Evolutionary conservation across 805 yeast species (phyloP).

Genomic region (Candida schatavii): DNA sequence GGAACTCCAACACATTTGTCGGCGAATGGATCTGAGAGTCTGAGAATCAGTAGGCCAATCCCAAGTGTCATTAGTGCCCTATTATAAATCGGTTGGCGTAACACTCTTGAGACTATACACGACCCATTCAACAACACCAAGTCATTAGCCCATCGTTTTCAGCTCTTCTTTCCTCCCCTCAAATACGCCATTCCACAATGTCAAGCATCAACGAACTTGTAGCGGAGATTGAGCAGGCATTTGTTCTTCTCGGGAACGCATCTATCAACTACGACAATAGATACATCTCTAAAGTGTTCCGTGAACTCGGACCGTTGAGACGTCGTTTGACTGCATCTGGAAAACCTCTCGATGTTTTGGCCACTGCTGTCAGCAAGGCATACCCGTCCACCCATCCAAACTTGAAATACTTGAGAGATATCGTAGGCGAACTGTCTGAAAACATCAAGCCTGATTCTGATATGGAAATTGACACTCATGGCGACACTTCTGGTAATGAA

Average conservation of each 20-base stretch:
- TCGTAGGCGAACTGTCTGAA: conserved; percentile 27
- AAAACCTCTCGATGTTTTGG: conserved; percentile 43
- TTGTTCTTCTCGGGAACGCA: conserved; percentile 56
- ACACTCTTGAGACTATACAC: too few species aligned
- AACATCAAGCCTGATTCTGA: conserved; percentile 6
- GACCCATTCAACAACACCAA: too few species aligned
- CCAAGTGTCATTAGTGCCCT: too few species aligned
- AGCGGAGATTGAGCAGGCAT: conserved; percentile 39
- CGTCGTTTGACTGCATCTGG: conserved; percentile 47
- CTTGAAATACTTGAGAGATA: conserved; percentile 36
- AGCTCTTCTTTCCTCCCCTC: too few species aligned
- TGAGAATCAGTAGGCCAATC: too few species aligned
- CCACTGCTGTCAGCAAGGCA: conserved; percentile 49
- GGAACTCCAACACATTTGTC: too few species aligned
- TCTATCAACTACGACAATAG: conserved; percentile 79
- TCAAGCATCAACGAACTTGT: conserved; percentile 18
- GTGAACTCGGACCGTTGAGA: conserved; percentile 78
- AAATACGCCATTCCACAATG: too few species aligned
- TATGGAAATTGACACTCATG: conserved; percentile 28
- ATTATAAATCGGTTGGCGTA: too few species aligned
- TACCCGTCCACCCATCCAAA: conserved; percentile 52
- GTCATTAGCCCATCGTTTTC: too few species aligned
- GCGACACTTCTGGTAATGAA: background rate
- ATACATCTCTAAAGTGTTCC: conserved; percentile 78
- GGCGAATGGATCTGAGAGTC: too few species aligned